Evolutionary conservation across 2,329 filamentous ascomycete species (phyloP).

Genomic region (Colletotrichum phormii): DNA sequence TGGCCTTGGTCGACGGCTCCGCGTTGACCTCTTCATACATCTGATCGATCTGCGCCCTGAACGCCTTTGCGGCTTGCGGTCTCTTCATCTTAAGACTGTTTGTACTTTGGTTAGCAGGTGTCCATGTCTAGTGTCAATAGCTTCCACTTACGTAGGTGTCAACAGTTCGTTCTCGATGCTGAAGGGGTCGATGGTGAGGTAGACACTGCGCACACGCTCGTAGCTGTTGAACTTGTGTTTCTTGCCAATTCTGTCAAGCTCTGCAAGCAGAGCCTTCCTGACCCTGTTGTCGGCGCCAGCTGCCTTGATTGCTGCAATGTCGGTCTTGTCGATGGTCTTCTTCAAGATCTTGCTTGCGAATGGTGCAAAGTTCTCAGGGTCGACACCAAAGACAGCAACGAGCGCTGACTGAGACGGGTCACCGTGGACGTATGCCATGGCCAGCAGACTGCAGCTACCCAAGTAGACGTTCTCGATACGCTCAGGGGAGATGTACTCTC

Average conservation of each 20-base stretch:
- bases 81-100: constrained; percentile 70
- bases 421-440: constrained; percentile 90
- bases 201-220: constrained; percentile 81
- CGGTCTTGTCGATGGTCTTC: constrained; percentile 70
- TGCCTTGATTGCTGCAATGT: constrained; percentile 74
- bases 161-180: constrained; percentile 91
- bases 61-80: constrained; percentile 65
- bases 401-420: constrained; percentile 85
- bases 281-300: constrained; percentile 78
- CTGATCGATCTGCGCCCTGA: constrained; percentile 62
- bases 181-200: constrained; percentile 89
- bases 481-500: constrained; percentile 98
- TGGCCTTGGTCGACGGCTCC: constrained; percentile 53
- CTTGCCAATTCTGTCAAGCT: constrained; percentile 82
- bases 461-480: constrained; percentile 96
- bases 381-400: constrained; percentile 88
- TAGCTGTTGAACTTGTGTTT: constrained; percentile 92
- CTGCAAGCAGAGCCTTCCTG: constrained; percentile 78
- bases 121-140: not conserved
- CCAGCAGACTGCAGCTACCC: constrained; percentile 81
- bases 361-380: constrained; percentile 83
- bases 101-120: constrained; percentile 38
- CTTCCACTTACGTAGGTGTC: constrained; percentile 81
- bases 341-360: constrained; percentile 84
- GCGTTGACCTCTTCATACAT: constrained; percentile 68